Evolutionary conservation across 495 filamentous ascomycete genomes (phyloP).

Genomic region (Staphylotrichum tortipilum): DNA sequence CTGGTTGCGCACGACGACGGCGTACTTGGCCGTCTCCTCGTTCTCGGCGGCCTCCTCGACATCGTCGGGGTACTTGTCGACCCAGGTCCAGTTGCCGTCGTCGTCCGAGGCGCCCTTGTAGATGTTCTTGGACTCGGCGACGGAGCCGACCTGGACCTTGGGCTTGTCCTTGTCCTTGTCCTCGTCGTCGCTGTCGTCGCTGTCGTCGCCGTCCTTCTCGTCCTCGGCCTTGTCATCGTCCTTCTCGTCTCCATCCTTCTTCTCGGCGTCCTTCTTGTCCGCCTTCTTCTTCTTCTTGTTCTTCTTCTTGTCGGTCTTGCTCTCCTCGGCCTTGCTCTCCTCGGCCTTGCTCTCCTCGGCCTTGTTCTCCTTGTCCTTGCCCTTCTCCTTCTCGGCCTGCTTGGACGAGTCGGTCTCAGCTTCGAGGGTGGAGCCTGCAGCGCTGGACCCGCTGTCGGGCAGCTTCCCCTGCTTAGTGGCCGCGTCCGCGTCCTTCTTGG

Average conservation of each 20-base stretch:
- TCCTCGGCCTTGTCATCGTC: background rate
- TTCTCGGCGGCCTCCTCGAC: slow-evolving; percentile 31
- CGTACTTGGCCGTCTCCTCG: slow-evolving; percentile 28
- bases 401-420: background rate
- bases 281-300: slow-evolving; percentile 4
- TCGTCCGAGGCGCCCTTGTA: slow-evolving; percentile 27
- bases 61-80: slow-evolving; percentile 31
- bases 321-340: background rate
- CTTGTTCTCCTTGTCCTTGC: background rate
- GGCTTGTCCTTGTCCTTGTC: slow-evolving; percentile 12
- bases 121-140: slow-evolving; percentile 30
- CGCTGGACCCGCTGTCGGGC: slow-evolving; percentile 8
- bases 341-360: slow-evolving; percentile 1
- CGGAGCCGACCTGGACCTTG: slow-evolving; percentile 21
- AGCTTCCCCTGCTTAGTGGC: slow-evolving; percentile 9
- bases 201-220: slow-evolving; percentile 1
- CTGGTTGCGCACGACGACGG: slow-evolving; percentile 26
- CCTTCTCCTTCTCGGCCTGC: no score
- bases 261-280: slow-evolving; percentile 1
- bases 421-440: slow-evolving; percentile 5
- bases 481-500: slow-evolving; percentile 4
- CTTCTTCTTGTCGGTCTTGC: slow-evolving; percentile 7
- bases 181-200: background rate
- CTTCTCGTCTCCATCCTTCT: slow-evolving; percentile 1
- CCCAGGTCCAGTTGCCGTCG: slow-evolving; percentile 32